Base-by-base conservation (phyloP, 805 yeast genomes). In the Wickerhamiella azyma region DNA sequence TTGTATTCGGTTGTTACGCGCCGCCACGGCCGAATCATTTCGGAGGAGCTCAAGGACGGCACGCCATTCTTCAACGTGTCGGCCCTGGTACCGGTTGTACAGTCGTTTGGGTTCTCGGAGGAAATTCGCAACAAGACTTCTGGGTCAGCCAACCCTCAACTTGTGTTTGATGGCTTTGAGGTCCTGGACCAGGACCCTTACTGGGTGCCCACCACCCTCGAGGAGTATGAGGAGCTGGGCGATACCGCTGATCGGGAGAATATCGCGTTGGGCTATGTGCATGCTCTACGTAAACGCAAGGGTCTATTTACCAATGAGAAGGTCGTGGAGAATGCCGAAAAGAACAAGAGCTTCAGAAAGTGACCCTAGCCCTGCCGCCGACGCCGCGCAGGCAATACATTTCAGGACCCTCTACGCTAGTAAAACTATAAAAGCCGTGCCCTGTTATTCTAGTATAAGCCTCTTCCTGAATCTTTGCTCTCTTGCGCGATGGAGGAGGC, bases 181-280 rank as follows among this genome's bases (percentile, higher is more conserved):
- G 67, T 79, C 52, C 75, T 89, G 43, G 94, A 86, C 52, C 75
- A 81, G 53, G 97, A 92, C 68, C 99, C 99, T 39, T 92, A 83
- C 70, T 92, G 99, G 99, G 94, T 92, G 13, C 99, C 99, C 11
- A 84, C 92, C 2, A 92, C 98, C 0, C 96, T 85, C 55, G 96
- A 86, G 61, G 98, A 92, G 61, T 64, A 92, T 39, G 97, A 92
- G 60, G 94, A 85, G 48, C 67, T 85, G 39, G 99, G 99, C 24
- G 95, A 85, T 52, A 74, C 75, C 53, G 94, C 96, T 1, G 98
- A 92, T 55, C 74, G 83, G 56, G 97, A 85, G 57, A 92, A 92
- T 58, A 69, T 88, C 52, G 97, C 96, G 0, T 74, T 94, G 60
- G 72, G 71, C 58, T 88, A 89, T 60, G 82, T 92, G 80, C 85